phyloP scores from a whole-genome alignment of 495 filamentous ascomycete species.

The Aspergillus steynii region DNA sequence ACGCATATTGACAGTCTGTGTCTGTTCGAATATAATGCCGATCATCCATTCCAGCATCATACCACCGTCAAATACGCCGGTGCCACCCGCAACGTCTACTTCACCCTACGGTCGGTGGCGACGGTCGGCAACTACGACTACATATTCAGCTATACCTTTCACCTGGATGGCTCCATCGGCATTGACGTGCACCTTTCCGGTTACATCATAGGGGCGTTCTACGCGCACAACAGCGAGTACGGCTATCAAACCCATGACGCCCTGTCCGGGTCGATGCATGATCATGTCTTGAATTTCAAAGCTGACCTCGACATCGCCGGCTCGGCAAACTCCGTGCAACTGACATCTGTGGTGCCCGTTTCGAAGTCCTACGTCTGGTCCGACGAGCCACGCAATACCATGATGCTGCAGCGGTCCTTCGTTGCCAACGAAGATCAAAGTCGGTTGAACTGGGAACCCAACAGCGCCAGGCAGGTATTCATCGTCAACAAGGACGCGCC shows the following conservation, averaged over 20 bases:
- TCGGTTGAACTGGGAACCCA: slow-evolving; percentile 52
- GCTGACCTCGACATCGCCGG: slow-evolving; percentile 56
- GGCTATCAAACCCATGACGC: slow-evolving; percentile 57
- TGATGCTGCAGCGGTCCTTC: slow-evolving; percentile 47
- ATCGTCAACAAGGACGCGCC: slow-evolving; percentile 52
- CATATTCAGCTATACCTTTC: slow-evolving; percentile 47
- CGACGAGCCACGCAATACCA: slow-evolving; percentile 51
- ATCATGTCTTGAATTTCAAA: slow-evolving; percentile 62
- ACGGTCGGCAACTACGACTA: slow-evolving; percentile 23
- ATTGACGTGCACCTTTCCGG: slow-evolving; percentile 57
- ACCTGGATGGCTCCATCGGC: slow-evolving; percentile 56
- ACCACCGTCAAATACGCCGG: slow-evolving; percentile 13
- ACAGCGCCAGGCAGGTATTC: slow-evolving; percentile 49
- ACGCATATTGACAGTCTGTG: slow-evolving; percentile 20
- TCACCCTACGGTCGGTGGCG: slow-evolving; percentile 16
- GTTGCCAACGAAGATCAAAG: slow-evolving; percentile 48
- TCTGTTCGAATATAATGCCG: slow-evolving; percentile 20
- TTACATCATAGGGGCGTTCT: slow-evolving; percentile 57
- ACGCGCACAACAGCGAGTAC: slow-evolving; percentile 48
- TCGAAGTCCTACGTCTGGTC: slow-evolving; percentile 51
- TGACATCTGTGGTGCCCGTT: slow-evolving; percentile 38
- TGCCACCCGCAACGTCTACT: slow-evolving; percentile 17
- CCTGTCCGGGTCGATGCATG: slow-evolving; percentile 57
- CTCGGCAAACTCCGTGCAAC: slow-evolving; percentile 48
- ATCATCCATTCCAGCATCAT: slow-evolving; percentile 17